phyloP scores from a whole-genome alignment of 768 basidiomycete species.

The Termitomyces sp. region DNA sequence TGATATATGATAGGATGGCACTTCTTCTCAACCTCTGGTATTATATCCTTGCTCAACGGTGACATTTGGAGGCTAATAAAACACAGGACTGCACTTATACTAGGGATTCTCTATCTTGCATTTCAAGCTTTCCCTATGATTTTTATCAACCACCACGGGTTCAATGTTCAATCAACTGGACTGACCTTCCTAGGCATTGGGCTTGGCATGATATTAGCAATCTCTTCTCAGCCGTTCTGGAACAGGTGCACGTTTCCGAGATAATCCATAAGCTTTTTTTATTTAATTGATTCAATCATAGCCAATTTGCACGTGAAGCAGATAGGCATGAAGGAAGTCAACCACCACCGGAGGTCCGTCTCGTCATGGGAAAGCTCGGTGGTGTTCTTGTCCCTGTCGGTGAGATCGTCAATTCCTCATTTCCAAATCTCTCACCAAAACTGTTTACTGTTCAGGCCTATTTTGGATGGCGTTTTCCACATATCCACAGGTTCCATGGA shows the following conservation, averaged over 20 bases:
- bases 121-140: constrained; percentile 60
- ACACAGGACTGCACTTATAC: constrained; percentile 54
- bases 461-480: constrained; percentile 63
- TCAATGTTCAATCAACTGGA: constrained; percentile 48
- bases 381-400: constrained; percentile 60
- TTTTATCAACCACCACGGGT: constrained; percentile 43
- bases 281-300: not conserved
- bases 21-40: constrained; percentile 70
- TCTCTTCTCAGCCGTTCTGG: constrained; percentile 52
- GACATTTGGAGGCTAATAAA: not conserved
- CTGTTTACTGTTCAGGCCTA: constrained; percentile 35
- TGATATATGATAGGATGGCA: constrained; percentile 72
- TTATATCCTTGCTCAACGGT: constrained; percentile 21
- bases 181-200: constrained; percentile 62
- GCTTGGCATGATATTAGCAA: constrained; percentile 47
- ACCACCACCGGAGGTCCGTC: constrained; percentile 62
- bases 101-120: constrained; percentile 59
- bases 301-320: constrained; percentile 12
- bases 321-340: constrained; percentile 31
- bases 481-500: constrained; percentile 51
- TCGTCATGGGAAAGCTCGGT: constrained; percentile 67
- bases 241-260: constrained; percentile 39
- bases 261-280: constrained; percentile 17
- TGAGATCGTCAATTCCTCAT: constrained; percentile 33
- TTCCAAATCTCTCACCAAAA: constrained; percentile 45